Evolutionary conservation across 2,329 filamentous ascomycete species (phyloP), one percentile per base, ranked within the genome.

Genomic region (Harringtonia aguacate): DNA sequence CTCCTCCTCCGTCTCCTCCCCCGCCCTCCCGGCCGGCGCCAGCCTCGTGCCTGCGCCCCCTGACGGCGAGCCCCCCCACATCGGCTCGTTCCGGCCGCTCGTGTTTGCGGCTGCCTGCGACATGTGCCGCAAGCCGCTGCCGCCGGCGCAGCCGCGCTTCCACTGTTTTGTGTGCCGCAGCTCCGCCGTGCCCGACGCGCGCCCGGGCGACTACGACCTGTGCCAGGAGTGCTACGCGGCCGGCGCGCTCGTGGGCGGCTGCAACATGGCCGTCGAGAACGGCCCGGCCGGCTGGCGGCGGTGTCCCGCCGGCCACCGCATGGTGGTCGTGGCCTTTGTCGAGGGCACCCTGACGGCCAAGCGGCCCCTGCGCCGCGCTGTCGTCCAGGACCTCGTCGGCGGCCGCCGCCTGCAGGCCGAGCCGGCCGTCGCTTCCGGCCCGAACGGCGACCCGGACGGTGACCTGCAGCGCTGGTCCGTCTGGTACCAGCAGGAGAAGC

Each of bases 221-320:
- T 95, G 89, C 63, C 71, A 71, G 17, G 67, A 72, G 4, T 95
- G 89, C 67, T 95, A 95, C 60, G 65, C 73, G 18, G 14, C 41
- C 40, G 74, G 73, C 38, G 13, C 20, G 22, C 70, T 89, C 8
- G 73, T 84, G 2, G 63, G 69, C 2, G 72, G 72, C 0, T 73
- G 75, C 9, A 77, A 77, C 37, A 80, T 95, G 49, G 79, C 77
- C 44, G 66, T 69, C 17, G 83, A 89, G 48, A 88, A 95, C 51
- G 88, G 89, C 0, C 71, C 79, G 5, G 72, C 70, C 12, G 89
- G 89, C 4, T 95, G 90, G 90, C 74, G 88, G 12, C 74, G 88
- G 39, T 97, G 90, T 58, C 70, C 81, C 1, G 71, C 73, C 35
- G 84, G 84, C 6, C 90, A 97, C 57, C 77, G 89, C 28, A 95